A percentile compares a stretch with the other conserved stretches of the same genome.
phyloP scores from a whole-genome alignment of 805 yeast species.

The Pichia cabralensis region DNA sequence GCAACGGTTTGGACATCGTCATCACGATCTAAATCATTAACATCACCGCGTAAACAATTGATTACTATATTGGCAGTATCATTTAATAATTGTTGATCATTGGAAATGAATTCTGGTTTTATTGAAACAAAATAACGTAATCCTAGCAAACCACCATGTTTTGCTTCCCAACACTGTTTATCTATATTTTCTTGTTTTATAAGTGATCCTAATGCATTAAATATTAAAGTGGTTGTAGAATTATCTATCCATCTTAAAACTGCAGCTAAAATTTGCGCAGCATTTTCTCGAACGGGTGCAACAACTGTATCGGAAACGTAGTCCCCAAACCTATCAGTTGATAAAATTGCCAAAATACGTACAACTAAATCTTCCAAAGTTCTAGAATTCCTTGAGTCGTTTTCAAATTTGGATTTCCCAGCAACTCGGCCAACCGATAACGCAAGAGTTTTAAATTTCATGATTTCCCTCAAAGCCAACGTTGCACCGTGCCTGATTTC shows the following conservation, averaged over 20 bases:
- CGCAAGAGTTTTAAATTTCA: slow-evolving; percentile 58
- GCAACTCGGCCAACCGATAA: slow-evolving; percentile 73
- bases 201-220: slow-evolving; percentile 53
- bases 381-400: slow-evolving; percentile 50
- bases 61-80: slow-evolving; percentile 76
- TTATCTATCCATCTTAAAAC: slow-evolving; percentile 64
- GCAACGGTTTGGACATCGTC: slow-evolving; percentile 98
- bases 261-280: slow-evolving; percentile 91
- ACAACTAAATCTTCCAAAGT: slow-evolving; percentile 85
- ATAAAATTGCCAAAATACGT: slow-evolving; percentile 74
- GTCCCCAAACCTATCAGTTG: slow-evolving; percentile 93
- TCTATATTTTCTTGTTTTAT: slow-evolving; percentile 48
- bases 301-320: slow-evolving; percentile 95
- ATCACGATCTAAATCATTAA: slow-evolving; percentile 85
- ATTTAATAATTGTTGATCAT: slow-evolving; percentile 49
- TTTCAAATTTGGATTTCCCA: slow-evolving; percentile 51
- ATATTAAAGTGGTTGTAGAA: slow-evolving; percentile 49
- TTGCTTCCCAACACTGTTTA: slow-evolving; percentile 84
- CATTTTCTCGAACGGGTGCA: slow-evolving; percentile 96
- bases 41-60: slow-evolving; percentile 51
- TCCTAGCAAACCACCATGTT: slow-evolving; percentile 96
- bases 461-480: slow-evolving; percentile 79
- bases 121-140: slow-evolving; percentile 86
- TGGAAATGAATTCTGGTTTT: slow-evolving; percentile 64
- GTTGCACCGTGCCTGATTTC: slow-evolving; percentile 95